Evolutionary conservation across 2,329 filamentous ascomycete species (phyloP).

Genomic region (Atkinsonella hypoxylon): DNA sequence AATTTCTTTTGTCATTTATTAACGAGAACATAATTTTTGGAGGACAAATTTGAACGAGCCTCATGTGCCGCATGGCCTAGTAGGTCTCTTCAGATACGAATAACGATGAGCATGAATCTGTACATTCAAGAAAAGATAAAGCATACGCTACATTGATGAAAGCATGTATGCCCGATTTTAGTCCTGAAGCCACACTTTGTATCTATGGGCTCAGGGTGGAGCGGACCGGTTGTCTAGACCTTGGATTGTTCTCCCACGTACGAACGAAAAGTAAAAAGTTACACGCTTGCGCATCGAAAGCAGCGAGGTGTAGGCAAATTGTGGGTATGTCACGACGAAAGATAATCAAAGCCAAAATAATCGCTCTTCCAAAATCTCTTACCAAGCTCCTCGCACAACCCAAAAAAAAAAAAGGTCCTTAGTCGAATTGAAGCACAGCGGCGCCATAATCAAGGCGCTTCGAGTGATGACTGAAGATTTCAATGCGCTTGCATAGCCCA

Average conservation of each 20-base stretch:
- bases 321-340: constrained; percentile 27
- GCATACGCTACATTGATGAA: constrained; percentile 3
- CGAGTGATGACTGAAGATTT: neutral
- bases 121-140: neutral
- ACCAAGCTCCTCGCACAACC: neutral
- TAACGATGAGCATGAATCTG: neutral
- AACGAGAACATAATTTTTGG: constrained; percentile 37
- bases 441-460: constrained; percentile 2
- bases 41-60: constrained; percentile 10
- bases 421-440: neutral
- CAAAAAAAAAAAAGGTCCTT: too few species aligned
- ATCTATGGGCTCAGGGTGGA: constrained; percentile 52
- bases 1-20: constrained; percentile 43
- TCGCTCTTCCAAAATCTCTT: neutral
- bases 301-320: constrained; percentile 50
- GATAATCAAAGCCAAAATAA: neutral
- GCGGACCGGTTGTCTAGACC: constrained; percentile 57
- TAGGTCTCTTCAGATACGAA: neutral
- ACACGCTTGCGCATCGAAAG: constrained; percentile 45
- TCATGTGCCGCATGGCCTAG: neutral
- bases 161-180: constrained; percentile 49
- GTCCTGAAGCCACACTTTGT: constrained; percentile 45
- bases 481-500: neutral
- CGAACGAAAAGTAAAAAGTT: constrained; percentile 45
- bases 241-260: constrained; percentile 50